Base-by-base conservation (phyloP, 2,329 filamentous ascomycete species). In the Esteya vermicola region DNA sequence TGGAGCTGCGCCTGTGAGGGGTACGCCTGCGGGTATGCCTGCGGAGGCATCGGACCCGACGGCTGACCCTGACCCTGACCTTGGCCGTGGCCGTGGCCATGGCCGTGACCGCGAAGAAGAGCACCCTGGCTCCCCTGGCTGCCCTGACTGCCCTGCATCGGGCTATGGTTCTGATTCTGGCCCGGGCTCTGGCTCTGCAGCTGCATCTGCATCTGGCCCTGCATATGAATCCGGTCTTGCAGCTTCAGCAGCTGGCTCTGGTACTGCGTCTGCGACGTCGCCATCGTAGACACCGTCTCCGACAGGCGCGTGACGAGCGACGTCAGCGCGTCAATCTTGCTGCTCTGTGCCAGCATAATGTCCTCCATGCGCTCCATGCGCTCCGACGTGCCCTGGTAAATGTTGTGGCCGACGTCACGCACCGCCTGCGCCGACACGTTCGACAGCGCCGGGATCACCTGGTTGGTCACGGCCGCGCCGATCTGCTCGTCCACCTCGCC, bases 291-390 rank as follows among this genome's bases (percentile, higher is more conserved):
- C 20, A 89, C 68, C 33, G 78, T 83, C 46, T 79, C 74, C 3
- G 77, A 72, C 42, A 88, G 65, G 20, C 73, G 70, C 25, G 70
- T 70, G 5, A 85, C 75, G 23, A 83, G 68, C 13, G 70, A 67
- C 8, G 78, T 68, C n/a, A 89, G 67, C 51, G 83, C 73, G 40
- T 82, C 75, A 43, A 88, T 80, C 67, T 86, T 86, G 48, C 65
- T 63, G 39, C 59, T 62, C 41, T 77, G 70, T 4, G 62, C 61
- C 6, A 66, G 64, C 40, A 70, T 68, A n/a, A 61, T 60, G 47
- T 67, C 62, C 51, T 65, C 58, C 20, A 75, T 54, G 26, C 63
- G 61, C 40, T 65, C 62, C 34, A 74, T 61, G 46, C 70, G 64
- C 19, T 68, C 62, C 33, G 64, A 57, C 44, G 70, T 64, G 46